Evolutionary conservation across 306 rosid genomes (phyloP).

Genomic region (Lathyrus aphaca): DNA sequence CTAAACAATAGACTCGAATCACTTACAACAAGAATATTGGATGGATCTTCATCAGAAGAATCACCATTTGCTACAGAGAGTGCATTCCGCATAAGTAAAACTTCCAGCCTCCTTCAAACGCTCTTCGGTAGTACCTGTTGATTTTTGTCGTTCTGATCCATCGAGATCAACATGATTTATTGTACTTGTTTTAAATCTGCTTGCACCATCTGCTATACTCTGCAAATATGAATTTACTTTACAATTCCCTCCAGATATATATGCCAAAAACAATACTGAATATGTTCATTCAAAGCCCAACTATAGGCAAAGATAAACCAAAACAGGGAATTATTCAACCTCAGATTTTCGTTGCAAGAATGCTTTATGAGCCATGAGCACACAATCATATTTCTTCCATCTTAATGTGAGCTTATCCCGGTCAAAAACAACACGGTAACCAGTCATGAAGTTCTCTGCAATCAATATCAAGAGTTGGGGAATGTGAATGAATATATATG

Average conservation of each 20-base stretch:
- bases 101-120: too few relatives aligned
- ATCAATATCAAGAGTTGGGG: constrained; percentile 33
- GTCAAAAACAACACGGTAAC: constrained; percentile 83
- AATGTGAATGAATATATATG: constrained; percentile 21
- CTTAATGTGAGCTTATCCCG: constrained; percentile 78
- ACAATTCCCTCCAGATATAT: constrained; percentile 33
- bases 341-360: too few relatives aligned
- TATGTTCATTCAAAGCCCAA: constrained; percentile 19
- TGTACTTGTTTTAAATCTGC: constrained; percentile 94
- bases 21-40: constrained; percentile 81
- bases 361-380: too few relatives aligned
- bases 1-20: not conserved
- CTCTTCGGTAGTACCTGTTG: too few relatives aligned
- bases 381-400: constrained; percentile 90
- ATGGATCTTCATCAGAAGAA: constrained; percentile 62
- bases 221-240: constrained; percentile 51
- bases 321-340: too few relatives aligned
- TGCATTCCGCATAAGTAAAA: constrained; percentile 84
- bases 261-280: constrained; percentile 23
- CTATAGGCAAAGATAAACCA: too few relatives aligned
- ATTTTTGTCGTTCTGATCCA: constrained; percentile 96
- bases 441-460: constrained; percentile 95
- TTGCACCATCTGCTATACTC: constrained; percentile 74
- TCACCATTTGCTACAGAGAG: constrained; percentile 69
- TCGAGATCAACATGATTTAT: constrained; percentile 97